phyloP scores from a whole-genome alignment of 2,329 filamentous ascomycete genomes.

The Rhynchosporium agropyri region DNA sequence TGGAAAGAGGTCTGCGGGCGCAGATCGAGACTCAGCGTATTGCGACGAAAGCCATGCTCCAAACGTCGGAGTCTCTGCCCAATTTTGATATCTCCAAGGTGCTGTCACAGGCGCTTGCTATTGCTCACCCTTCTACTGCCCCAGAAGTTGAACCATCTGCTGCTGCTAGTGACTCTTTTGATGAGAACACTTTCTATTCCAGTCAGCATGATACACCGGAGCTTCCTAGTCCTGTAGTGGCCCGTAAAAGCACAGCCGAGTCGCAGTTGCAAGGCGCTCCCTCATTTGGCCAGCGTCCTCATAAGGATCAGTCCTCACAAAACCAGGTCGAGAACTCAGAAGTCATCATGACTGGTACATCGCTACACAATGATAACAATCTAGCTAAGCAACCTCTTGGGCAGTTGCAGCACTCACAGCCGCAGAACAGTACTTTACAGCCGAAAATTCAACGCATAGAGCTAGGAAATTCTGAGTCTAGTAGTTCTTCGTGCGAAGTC shows the following conservation, averaged over 20 bases:
- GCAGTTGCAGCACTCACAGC: conserved; percentile 28
- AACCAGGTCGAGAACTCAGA: conserved; percentile 33
- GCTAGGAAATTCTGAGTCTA: conserved; percentile 23
- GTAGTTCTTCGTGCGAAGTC: conserved; percentile 15
- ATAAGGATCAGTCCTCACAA: conserved; percentile 28
- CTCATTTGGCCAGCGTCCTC: conserved; percentile 32
- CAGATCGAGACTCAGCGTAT: conserved; percentile 68
- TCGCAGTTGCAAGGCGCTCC: conserved; percentile 32
- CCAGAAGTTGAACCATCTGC: conserved; percentile 58
- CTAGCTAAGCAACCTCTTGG: conserved; percentile 27
- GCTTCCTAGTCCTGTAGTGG: conserved; percentile 47
- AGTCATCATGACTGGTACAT: conserved; percentile 36
- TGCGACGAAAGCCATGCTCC: conserved; percentile 47
- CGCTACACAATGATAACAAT: conserved; percentile 40
- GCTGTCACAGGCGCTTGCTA: conserved; percentile 67
- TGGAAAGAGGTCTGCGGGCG: conserved; percentile 78
- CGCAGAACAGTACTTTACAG: conserved; percentile 20
- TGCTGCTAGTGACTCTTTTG: conserved; percentile 78
- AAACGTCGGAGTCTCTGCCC: conserved; percentile 55
- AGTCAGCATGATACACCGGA: conserved; percentile 83
- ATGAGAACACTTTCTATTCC: conserved; percentile 95
- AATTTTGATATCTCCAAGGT: conserved; percentile 75
- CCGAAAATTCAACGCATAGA: conserved; percentile 5
- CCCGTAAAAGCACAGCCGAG: conserved; percentile 35
- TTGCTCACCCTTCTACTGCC: conserved; percentile 67